Base-by-base conservation (phyloP, 345 rosid species). In the Hypericum perforatum region DNA sequence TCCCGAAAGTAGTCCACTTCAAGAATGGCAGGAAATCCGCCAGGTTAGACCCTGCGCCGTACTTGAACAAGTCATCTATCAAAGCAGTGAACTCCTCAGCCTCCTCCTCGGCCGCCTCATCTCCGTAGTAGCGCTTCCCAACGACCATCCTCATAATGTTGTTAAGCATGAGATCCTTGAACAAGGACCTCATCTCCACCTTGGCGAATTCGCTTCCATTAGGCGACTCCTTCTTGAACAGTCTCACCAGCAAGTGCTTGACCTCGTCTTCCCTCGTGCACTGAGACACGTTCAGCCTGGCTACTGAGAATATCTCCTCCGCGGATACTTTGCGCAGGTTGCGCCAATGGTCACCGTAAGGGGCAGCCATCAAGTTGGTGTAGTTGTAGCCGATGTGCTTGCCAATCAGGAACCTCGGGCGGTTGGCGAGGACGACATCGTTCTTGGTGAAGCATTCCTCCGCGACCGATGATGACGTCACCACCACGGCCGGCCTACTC, bases 301-400 rank as follows among this genome's bases (percentile, higher is more conserved):
- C 5, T 8, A 37, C 6, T 3, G 64, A 60, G 16, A 60, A 43
- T 32, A 60, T 43, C 47, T 60, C 64, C 5, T 32, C 8, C 0
- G 50, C 5, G 0, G 10, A n/a, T 0, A 60, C 15, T 7, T 50
- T 36, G 37, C 57, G 64, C 5, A 60, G 57, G 37, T 51, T 60
- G n/a, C 56, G 56, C 64, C 64, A 60, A 29, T 50, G 64, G 11
- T 50, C 43, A 5, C 57, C 57, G 16, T 51, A 60, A 0, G 39
- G 7, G 0, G 64, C 16, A 14, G 44, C 11, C 8, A 12, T 48
- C 0, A 59, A 5, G 36, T 8, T 49, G 16, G 39, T 59, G 49
- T 7, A 15, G 63, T 59, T 36, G 45, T 50, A 59, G 44, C 7
- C 15, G 5, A 59, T 11, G 41, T 48, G n/a, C 11, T 59, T 41